Evolutionary conservation across 805 yeast genomes (phyloP), one percentile per base, ranked within the genome.

Genomic region (Saturnispora diversa): DNA sequence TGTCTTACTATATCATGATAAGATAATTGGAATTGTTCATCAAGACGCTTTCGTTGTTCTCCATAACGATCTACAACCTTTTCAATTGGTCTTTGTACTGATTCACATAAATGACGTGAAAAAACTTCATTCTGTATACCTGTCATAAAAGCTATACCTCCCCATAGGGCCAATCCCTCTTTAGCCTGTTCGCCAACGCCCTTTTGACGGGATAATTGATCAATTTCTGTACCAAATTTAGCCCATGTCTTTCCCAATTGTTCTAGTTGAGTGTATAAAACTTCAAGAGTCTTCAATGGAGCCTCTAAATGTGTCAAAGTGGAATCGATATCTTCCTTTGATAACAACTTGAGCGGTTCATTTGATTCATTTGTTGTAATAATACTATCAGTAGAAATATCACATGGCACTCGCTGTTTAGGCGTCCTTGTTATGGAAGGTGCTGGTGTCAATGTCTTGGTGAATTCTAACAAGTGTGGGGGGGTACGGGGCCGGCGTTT

Each of bases 91-190:
- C 57, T 63, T 40, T 70, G 75, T 50, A 85, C 74, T 25, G 70
- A 66, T n/a, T 65, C 53, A n/a, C 63, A 59, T 2, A 85, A 56
- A 34, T 77, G 60, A 39, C 75, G 64, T 12, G 85, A 70, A 48
- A 86, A 65, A 11, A 86, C 74, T 45, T 77, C 79, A 45, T 82
- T 81, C 54, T 84, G 92, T 55, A 84, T 84, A 0, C 90, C 77
- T 15, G 84, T 71, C 31, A 86, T 65, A 52, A 74, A 77, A 50
- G 84, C 88, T 40, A 86, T 63, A 0, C 95, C 94, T 31, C 86
- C 80, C 2, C 88, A 83, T 36, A 77, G 71, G 49, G 76, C 61
- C 12, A 85, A 57, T 7, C 85, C 85, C 48, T 80, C 81, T 2
- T 79, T 70, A 1, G 75, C 66, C 26, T 26, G 8, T 19, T 59